Evolutionary conservation across 768 basidiomycete genomes (phyloP), one percentile per base, ranked within the genome.

Genomic region (Lepiota brunneoincarnata): DNA sequence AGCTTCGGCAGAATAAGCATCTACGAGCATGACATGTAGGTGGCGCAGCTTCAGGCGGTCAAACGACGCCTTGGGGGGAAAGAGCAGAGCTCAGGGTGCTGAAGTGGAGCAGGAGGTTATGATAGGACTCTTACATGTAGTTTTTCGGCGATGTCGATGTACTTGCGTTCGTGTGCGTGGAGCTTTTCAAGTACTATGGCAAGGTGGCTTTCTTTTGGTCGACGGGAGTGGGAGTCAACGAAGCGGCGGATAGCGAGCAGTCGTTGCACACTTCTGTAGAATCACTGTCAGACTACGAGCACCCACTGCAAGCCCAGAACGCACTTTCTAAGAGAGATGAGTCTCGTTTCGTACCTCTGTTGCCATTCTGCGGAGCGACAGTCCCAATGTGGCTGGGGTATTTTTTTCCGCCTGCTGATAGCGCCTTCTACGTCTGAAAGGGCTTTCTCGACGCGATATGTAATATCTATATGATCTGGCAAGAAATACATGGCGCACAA

Each of bases 151-250:
- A 76, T 65, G 60, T 75, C 68, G 36, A 61, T 59, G 49, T 75
- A 56, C 58, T 76, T 76, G 46, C 57, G 56, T 59, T 75, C 73
- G 63, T 73, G 73, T 60, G 75, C 65, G 49, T 64, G 62, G 49
- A 73, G 59, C 64, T 75, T 76, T 38, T 62, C 56, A 34, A 72
- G 58, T 26, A 69, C 62, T 41, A 59, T 59, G 17, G 55, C 60
- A 12, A 63, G 59, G 49, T 69, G 70, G 26, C 64, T 61, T 48
- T 65, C 63, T n/a, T 64, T 66, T 47, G 66, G 59, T n/a, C 62
- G 47, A 15, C 17, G 56, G 36, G 31, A 31, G 11, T 62, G 63
- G 14, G 49, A 55, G 38, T 68, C 67, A 36, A 69, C 56, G 26
- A 66, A 59, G 21, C 59, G 58, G 36, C 66, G 60, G 50, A 72